Evolutionary conservation across 306 rosid species (phyloP).

Genomic region (Abrus pulchellus): DNA sequence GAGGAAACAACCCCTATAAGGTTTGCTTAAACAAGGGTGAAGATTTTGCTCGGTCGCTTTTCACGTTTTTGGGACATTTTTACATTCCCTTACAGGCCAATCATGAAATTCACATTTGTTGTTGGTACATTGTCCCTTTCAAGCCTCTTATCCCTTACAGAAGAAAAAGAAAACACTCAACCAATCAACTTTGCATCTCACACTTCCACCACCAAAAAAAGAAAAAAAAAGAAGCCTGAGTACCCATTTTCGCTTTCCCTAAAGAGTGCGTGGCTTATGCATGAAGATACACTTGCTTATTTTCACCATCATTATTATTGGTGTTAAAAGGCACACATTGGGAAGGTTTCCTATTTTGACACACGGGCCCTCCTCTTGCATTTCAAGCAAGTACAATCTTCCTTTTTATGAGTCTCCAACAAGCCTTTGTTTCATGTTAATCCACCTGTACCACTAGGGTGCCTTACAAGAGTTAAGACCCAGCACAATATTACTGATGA

Average conservation of each 20-base stretch:
- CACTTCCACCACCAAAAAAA: conserved; percentile 49
- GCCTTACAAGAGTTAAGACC: conserved; percentile 76
- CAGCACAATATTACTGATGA: too few relatives aligned
- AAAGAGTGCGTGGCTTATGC: conserved; percentile 45
- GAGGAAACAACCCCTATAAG: conserved; percentile 45
- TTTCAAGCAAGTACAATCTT: conserved; percentile 57
- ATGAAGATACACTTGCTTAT: conserved; percentile 42
- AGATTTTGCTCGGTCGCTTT: conserved; percentile 58
- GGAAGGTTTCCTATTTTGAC: conserved; percentile 53
- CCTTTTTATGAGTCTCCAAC: conserved; percentile 55
- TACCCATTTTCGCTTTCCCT: conserved; percentile 23
- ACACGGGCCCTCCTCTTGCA: conserved; percentile 57
- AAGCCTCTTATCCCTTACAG: conserved; percentile 58
- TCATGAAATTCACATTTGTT: conserved; percentile 65
- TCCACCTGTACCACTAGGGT: conserved; percentile 73
- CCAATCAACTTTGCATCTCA: conserved; percentile 79
- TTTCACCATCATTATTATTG: conserved; percentile 25
- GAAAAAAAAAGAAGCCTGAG: conserved; percentile 1
- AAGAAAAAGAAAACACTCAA: conserved; percentile 63
- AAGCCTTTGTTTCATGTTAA: conserved; percentile 40
- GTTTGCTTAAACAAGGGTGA: conserved; percentile 82
- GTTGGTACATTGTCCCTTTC: conserved; percentile 74
- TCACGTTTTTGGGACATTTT: conserved; percentile 49
- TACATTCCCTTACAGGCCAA: conserved; percentile 58
- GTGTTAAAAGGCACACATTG: conserved; percentile 28